Evolutionary conservation across 768 basidiomycete genomes (phyloP), one percentile per base, ranked within the genome.

Genomic region (Favolaschia claudopus): DNA sequence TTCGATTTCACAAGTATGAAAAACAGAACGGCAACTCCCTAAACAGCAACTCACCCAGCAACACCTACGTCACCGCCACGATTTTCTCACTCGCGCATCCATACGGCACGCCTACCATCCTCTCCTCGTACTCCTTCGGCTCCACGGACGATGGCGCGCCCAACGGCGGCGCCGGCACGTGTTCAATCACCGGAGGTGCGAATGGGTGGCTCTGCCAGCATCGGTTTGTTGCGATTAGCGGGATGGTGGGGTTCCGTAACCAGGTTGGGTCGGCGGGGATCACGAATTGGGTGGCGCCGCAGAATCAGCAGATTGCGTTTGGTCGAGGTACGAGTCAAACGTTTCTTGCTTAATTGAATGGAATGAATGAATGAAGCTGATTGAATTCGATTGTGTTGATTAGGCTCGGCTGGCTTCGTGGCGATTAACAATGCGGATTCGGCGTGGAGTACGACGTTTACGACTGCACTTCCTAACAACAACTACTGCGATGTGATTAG

Each of bases 191-290:
- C 17, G 79, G 78, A 10, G 87, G 85, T 4, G 69, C 75, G n/a
- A 77, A 77, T n/a, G 85, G 86, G 1, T 89, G 86, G 86, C 72
- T 85, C 32, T 89, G 87, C 67, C 87, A 89, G 64, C 88, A 89
- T 62, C 83, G 88, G 5, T 86, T 79, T 75, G 65, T 77, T 4
- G 79, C 86, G 5, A 74, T 89, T 37, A 71, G 77, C 3, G 87
- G 87, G 5, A 87, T 89, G 86, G 79, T 81, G n/a, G 85, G 84
- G 2, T 88, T 89, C 76, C 77, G 82, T 31, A 86, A 88, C 63
- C 76, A 77, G 29, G 87, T 87, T 9, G 86, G 86, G 5, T 66
- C 74, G 2, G 76, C 83, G 3, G 68, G 77, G 1, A 62, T 90
- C 5, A 81, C 72, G 2, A 77, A 87, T 64, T 89, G 87, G 86